Percentiles rank a stretch among this genome's conserved stretches.
Conservation (phyloP, 352 stramenopile species). For the Phytophthora kernoviae region DNA sequence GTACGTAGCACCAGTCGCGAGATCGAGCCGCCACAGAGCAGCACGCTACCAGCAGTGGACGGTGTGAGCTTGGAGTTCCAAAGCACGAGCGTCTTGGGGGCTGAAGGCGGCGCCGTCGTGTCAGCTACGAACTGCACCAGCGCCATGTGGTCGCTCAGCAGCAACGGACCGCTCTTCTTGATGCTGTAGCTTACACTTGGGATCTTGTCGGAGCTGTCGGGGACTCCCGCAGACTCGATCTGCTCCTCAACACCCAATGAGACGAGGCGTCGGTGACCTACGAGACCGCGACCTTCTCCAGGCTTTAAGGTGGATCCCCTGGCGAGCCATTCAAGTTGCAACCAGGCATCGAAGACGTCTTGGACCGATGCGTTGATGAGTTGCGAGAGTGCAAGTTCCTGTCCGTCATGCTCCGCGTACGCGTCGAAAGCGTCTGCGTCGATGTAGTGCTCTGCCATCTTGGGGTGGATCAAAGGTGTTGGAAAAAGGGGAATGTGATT, state of each 20-base stretch:
- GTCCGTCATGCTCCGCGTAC: constrained; percentile 54
- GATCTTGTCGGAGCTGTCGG: constrained; percentile 45
- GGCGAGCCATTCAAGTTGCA: constrained; percentile 51
- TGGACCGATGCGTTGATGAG: constrained; percentile 39
- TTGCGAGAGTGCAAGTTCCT: constrained; percentile 50
- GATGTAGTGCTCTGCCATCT: constrained; percentile 39
- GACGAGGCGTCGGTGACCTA: constrained; percentile 47
- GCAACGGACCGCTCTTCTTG: constrained; percentile 44
- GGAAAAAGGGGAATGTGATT: constrained; percentile 1
- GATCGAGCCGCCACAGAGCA: constrained; percentile 63
- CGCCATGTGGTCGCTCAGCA: constrained; percentile 54
- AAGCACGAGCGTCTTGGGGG: constrained; percentile 57
- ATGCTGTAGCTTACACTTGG: constrained; percentile 56
- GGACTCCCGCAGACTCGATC: constrained; percentile 54
- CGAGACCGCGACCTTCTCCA: constrained; percentile 44
- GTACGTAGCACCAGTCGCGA: constrained; percentile 38
- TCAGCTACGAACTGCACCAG: constrained; percentile 66
- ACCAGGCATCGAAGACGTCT: constrained; percentile 55
- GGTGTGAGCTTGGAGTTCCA: constrained; percentile 70
- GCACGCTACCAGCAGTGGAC: constrained; percentile 47
- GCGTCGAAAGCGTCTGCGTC: constrained; percentile 45
- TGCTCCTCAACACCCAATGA: constrained; percentile 55
- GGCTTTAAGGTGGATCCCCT: constrained; percentile 34
- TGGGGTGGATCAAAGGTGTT: background rate
- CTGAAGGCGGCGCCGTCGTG: constrained; percentile 15